Conservation (phyloP, 2,329 filamentous ascomycete genomes). For the Phialemoniopsis sp. region DNA sequence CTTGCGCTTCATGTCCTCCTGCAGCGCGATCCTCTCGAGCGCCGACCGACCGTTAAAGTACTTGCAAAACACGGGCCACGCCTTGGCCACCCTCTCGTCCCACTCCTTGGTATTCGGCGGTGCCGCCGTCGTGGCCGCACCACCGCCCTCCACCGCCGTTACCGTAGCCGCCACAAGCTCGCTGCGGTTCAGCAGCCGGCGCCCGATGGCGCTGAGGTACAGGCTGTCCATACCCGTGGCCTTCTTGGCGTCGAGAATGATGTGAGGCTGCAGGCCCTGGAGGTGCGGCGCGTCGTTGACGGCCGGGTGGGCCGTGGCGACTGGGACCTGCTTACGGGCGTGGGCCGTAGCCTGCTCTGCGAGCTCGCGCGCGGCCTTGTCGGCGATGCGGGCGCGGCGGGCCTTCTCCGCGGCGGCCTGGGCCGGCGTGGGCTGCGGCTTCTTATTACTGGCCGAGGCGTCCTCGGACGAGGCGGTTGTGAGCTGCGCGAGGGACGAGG, state of each 20-base stretch:
- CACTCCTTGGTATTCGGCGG: slow-evolving; percentile 14
- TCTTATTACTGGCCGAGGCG: slow-evolving; percentile 9
- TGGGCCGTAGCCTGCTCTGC: slow-evolving; percentile 54
- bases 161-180: slow-evolving; percentile 6
- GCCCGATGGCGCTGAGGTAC: slow-evolving; percentile 59
- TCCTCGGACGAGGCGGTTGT: slow-evolving; percentile 5
- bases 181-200: slow-evolving; percentile 32
- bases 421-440: slow-evolving; percentile 31
- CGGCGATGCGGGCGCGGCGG: slow-evolving; percentile 54
- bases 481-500: slow-evolving; percentile 5
- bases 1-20: slow-evolving; percentile 83
- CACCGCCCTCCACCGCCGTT: neutral
- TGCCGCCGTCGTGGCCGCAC: slow-evolving; percentile 1
- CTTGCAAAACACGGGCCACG: slow-evolving; percentile 72
- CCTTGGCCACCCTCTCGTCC: slow-evolving; percentile 55
- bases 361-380: slow-evolving; percentile 48
- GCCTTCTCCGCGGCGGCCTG: slow-evolving; percentile 57
- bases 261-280: slow-evolving; percentile 53
- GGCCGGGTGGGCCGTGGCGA: slow-evolving; percentile 49
- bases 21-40: slow-evolving; percentile 80
- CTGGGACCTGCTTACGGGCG: slow-evolving; percentile 43
- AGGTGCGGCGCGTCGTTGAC: slow-evolving; percentile 54
- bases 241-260: slow-evolving; percentile 75
- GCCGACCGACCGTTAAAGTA: slow-evolving; percentile 86
- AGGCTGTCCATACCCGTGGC: slow-evolving; percentile 74